phyloP scores from a whole-genome alignment of 306 rosid genomes.

The Alnus glutinosa region DNA sequence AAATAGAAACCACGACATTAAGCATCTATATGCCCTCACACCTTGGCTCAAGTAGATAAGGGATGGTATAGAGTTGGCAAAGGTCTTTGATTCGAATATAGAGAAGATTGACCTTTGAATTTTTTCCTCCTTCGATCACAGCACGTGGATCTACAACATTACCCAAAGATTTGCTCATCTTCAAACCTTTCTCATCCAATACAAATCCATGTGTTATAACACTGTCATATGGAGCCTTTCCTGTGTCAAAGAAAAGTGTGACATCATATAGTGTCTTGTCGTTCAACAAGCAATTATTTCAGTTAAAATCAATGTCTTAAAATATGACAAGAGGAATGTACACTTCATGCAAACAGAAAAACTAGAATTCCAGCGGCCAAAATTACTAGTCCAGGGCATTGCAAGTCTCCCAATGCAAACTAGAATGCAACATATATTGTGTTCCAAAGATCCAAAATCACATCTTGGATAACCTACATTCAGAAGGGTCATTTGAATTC shows the following conservation, averaged over 20 bases:
- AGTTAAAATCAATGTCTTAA: background rate
- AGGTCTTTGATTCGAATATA: conserved; percentile 12
- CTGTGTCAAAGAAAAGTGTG: conserved; percentile 48
- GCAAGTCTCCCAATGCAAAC: background rate
- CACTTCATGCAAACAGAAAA: conserved; percentile 4
- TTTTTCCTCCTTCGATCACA: conserved; percentile 96
- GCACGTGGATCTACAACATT: conserved; percentile 85
- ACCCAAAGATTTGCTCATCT: conserved; percentile 99
- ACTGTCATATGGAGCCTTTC: conserved; percentile 89
- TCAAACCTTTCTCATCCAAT: conserved; percentile 94
- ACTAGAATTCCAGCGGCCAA: background rate
- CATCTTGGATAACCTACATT: background rate
- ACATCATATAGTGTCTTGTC: conserved; percentile 27
- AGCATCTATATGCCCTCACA: background rate
- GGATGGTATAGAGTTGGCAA: conserved; percentile 12
- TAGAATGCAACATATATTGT: background rate
- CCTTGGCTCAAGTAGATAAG: conserved; percentile 24
- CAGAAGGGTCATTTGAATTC: background rate
- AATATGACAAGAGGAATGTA: conserved; percentile 10
- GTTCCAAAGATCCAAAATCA: background rate
- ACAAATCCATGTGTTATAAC: conserved; percentile 97
- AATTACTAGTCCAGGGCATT: background rate
- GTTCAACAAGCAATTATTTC: background rate
- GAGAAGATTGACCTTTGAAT: conserved; percentile 65
- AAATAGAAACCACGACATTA: conserved; percentile 24